A percentile compares a stretch with the other conserved stretches of the same genome.
phyloP scores from a whole-genome alignment of 352 stramenopile genomes.

The Phytophthora syringae region DNA sequence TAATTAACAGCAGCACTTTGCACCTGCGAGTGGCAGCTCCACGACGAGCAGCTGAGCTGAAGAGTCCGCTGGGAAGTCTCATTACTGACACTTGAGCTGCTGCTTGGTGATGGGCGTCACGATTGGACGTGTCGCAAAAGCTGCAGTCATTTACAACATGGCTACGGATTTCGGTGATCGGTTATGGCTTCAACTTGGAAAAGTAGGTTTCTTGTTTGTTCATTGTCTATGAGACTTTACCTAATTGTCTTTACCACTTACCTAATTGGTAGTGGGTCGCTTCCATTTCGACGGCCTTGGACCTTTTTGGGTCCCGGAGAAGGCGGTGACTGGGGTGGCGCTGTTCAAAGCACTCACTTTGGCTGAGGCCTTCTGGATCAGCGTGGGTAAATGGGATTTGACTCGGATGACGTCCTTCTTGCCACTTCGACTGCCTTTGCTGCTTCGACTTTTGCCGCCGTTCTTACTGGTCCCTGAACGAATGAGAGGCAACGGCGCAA shows the following conservation, averaged over 20 bases:
- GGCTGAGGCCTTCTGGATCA: slow-evolving; percentile 23
- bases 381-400: not conserved
- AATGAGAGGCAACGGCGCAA: slow-evolving; percentile 6
- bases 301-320: slow-evolving; percentile 6
- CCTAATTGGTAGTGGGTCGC: no score
- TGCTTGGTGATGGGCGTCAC: slow-evolving; percentile 11
- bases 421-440: slow-evolving; percentile 1
- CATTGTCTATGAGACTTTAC: not conserved
- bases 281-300: slow-evolving; percentile 17
- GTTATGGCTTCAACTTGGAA: not conserved
- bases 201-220: not conserved
- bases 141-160: slow-evolving; percentile 26
- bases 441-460: slow-evolving; percentile 8
- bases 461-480: slow-evolving; percentile 7
- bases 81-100: slow-evolving; percentile 4
- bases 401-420: slow-evolving; percentile 27
- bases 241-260: no score
- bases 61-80: slow-evolving; percentile 23
- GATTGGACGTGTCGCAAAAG: slow-evolving; percentile 26
- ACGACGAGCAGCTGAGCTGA: slow-evolving; percentile 14
- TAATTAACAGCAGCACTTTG: not conserved
- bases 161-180: slow-evolving; percentile 31
- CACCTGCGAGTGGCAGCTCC: slow-evolving; percentile 31
- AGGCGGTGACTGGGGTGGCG: slow-evolving; percentile 20
- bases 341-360: slow-evolving; percentile 26